Conservation (phyloP, 441 rosid genomes). For the Geranium incanum region DNA sequence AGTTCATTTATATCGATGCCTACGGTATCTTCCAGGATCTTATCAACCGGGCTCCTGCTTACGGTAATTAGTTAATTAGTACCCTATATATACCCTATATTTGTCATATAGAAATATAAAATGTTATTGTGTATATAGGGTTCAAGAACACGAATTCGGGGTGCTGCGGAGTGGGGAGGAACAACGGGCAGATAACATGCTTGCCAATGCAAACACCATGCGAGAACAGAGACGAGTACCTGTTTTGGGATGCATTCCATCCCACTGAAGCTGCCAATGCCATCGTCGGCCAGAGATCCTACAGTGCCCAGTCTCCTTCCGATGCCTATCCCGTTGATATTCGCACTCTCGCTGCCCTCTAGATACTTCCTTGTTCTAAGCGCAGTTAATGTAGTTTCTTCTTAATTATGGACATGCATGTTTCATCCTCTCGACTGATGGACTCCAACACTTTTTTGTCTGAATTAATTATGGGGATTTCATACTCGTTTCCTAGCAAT, state of each 20-base stretch:
- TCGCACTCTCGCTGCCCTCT: conserved; percentile 49
- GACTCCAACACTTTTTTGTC: too few relatives aligned
- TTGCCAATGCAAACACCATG: conserved; percentile 70
- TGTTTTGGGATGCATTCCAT: conserved; percentile 89
- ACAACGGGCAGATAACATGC: conserved; percentile 84
- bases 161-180: conserved; percentile 86
- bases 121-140: background rate
- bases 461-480: too few relatives aligned
- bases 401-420: background rate
- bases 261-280: conserved; percentile 67
- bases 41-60: conserved; percentile 39
- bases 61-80: conserved; percentile 23
- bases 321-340: conserved; percentile 73
- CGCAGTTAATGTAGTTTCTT: background rate
- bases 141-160: conserved; percentile 62
- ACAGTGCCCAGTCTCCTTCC: conserved; percentile 47
- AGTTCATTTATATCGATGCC: conserved; percentile 55
- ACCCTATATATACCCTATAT: too few relatives aligned
- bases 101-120: too few relatives aligned
- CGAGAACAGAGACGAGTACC: conserved; percentile 43
- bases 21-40: conserved; percentile 75
- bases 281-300: conserved; percentile 58
- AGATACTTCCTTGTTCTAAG: conserved; percentile 12
- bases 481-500: too few relatives aligned
- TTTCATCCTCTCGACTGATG: background rate